Conservation (phyloP, 2,329 filamentous ascomycete species). For the Neocucurbitaria cava region DNA sequence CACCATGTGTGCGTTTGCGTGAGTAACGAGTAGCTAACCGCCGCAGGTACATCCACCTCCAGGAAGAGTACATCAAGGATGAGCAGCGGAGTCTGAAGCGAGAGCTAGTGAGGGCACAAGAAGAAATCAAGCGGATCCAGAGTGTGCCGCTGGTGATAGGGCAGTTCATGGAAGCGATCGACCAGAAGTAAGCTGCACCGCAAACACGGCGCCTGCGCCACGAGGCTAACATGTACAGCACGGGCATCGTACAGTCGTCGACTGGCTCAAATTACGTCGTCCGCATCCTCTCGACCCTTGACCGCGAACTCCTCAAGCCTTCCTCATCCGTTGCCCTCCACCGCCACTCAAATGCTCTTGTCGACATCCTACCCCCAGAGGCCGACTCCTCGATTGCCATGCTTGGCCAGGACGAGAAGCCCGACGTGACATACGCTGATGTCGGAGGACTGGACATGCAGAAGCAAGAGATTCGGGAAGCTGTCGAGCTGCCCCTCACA, state of each 20-base stretch:
- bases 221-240: conserved; percentile 62
- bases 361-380: conserved; percentile 98
- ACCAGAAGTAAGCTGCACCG: conserved; percentile 79
- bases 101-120: conserved; percentile 94
- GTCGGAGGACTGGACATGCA: conserved; percentile 99
- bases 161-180: conserved; percentile 99
- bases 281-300: conserved; percentile 95
- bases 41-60: conserved; percentile 85
- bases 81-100: conserved; percentile 98
- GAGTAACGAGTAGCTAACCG: conserved; percentile 34
- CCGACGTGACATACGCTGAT: conserved; percentile 96
- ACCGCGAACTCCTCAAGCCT: conserved; percentile 97
- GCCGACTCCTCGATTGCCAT: conserved; percentile 99
- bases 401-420: conserved; percentile 96
- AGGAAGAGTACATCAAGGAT: conserved; percentile 99
- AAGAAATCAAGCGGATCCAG: conserved; percentile 99
- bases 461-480: conserved; percentile 98
- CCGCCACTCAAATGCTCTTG: conserved; percentile 96
- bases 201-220: conserved; percentile 1
- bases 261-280: conserved; percentile 99
- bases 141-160: conserved; percentile 97
- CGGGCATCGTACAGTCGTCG: conserved; percentile 97
- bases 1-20: not conserved
- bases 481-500: conserved; percentile 93
- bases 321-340: conserved; percentile 97